Conservation (phyloP, 768 basidiomycete genomes). For the Russula brevipes region DNA sequence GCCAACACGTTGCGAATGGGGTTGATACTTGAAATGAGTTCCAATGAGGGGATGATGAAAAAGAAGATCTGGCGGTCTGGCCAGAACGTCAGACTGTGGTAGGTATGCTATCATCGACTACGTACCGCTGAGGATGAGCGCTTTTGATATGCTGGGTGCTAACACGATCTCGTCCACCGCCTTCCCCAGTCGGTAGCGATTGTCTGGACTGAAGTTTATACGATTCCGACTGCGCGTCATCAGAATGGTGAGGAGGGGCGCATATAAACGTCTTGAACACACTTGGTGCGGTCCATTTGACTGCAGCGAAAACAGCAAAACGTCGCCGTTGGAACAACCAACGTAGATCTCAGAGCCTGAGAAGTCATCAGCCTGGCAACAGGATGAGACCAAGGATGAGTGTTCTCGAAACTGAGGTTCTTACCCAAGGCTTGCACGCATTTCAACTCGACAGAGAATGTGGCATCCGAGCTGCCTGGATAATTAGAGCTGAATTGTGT, state of each 20-base stretch:
- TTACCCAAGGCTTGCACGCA: conserved; percentile 32
- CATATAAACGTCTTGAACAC: background rate
- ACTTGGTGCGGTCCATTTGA: conserved; percentile 47
- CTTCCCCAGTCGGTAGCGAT: conserved; percentile 52
- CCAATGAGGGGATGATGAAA: conserved; percentile 75
- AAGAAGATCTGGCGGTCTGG: conserved; percentile 66
- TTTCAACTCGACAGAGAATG: conserved; percentile 21
- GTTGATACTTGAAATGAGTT: conserved; percentile 62
- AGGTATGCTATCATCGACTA: conserved; percentile 22
- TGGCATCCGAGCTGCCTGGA: conserved; percentile 22
- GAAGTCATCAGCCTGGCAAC: conserved; percentile 7
- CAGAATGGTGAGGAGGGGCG: background rate
- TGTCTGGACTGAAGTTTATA: conserved; percentile 43
- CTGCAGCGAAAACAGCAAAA: conserved; percentile 73
- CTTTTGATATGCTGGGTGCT: conserved; percentile 67
- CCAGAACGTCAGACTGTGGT: conserved; percentile 1
- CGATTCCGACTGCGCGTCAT: conserved; percentile 25
- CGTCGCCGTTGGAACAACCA: conserved; percentile 79
- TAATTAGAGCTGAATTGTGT: conserved; percentile 24
- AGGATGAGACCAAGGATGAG: background rate
- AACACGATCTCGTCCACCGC: conserved; percentile 78
- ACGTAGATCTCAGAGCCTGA: conserved; percentile 81
- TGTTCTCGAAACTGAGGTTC: background rate
- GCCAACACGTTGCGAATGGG: conserved; percentile 77
- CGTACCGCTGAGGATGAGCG: conserved; percentile 71